A percentile compares a stretch with the other conserved stretches of the same genome.
These are phyloP conservation scores for Phytophthora capsici DNA, from an alignment of 352 stramenopile genomes.

Conservation along the genomic window DNA sequence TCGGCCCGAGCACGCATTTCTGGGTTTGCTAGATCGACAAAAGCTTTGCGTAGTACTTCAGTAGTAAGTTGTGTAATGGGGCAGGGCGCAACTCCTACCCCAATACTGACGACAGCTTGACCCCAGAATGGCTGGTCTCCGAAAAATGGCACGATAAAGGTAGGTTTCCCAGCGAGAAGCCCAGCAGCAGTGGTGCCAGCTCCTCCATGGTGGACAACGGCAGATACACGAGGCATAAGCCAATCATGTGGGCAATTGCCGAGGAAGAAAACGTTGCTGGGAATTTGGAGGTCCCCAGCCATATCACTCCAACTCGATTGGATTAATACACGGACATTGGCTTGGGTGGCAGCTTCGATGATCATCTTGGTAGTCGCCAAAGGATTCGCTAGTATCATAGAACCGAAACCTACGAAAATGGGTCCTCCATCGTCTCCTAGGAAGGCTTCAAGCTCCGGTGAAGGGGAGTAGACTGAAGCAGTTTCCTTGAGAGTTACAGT, in stretches of 20 bases:
- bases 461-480: constrained; percentile 46
- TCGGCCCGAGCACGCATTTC: constrained; percentile 54
- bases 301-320: constrained; percentile 89
- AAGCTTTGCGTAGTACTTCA: constrained; percentile 75
- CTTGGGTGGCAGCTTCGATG: constrained; percentile 66
- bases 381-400: constrained; percentile 90
- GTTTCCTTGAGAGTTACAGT: constrained; percentile 67
- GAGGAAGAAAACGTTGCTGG: constrained; percentile 61
- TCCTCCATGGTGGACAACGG: constrained; percentile 79
- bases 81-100: constrained; percentile 83
- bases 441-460: constrained; percentile 64
- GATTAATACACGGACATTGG: constrained; percentile 83
- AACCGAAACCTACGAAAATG: constrained; percentile 95
- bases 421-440: constrained; percentile 63
- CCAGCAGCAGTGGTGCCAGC: constrained; percentile 92
- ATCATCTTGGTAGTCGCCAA: constrained; percentile 77
- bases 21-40: constrained; percentile 56
- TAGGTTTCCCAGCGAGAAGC: constrained; percentile 89
- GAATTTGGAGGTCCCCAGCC: constrained; percentile 46
- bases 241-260: constrained; percentile 88
- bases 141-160: constrained; percentile 95
- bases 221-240: constrained; percentile 87
- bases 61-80: constrained; percentile 80
- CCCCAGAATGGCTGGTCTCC: constrained; percentile 95
- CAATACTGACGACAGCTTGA: constrained; percentile 74